Base-by-base conservation (phyloP, 2,329 filamentous ascomycete genomes). In the Arthrobotrys megalospora region DNA sequence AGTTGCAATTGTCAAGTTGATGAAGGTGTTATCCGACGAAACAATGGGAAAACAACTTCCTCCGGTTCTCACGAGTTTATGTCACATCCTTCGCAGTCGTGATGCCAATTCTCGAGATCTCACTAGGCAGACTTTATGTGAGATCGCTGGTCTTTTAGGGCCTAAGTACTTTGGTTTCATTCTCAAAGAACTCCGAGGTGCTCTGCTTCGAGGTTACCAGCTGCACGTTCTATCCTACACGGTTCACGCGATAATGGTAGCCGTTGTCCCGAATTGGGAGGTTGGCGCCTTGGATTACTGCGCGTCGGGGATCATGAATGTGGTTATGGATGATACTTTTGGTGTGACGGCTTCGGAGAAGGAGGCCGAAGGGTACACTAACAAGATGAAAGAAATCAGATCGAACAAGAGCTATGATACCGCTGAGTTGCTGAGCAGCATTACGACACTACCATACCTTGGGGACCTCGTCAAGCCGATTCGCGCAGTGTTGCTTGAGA, bases 321-420 rank as follows among this genome's bases (percentile, higher is more conserved):
- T 99, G 50, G 91, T 98, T 80, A 96, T 99, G 93, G 96, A 99
- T 82, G 96, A 99, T 83, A 96, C 96, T 11, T 99, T 99, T 83
- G 96, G 96, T 34, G 90, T 90, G 5, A 92, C 92, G 38, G 96
- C 96, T 1, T 92, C 97, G 85, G 95, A 99, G 83, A 99, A 99
- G 85, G 96, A 99, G 82, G 95, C 95, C 0, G 94, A 97, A 81
- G 96, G 94, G 66, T 99, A 99, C 83, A 91, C 92, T 70, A 97
- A 91, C 83, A 92, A 95, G 84, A 97, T 96, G 91, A 97, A 96
- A 84, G 96, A 99, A 85, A 91, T 99, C 71, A 98, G 97, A 86
- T 96, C 93, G 84, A 97, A 93, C 87, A 99, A 98, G 87, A 97
- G 94, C 83, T 97, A 94, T 82, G 96, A 99, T 83, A 97, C 96